Evolutionary conservation across 176 grass and related monocot genomes (phyloP), one percentile per base, ranked within the genome.

Genomic region (Poa pratensis): DNA sequence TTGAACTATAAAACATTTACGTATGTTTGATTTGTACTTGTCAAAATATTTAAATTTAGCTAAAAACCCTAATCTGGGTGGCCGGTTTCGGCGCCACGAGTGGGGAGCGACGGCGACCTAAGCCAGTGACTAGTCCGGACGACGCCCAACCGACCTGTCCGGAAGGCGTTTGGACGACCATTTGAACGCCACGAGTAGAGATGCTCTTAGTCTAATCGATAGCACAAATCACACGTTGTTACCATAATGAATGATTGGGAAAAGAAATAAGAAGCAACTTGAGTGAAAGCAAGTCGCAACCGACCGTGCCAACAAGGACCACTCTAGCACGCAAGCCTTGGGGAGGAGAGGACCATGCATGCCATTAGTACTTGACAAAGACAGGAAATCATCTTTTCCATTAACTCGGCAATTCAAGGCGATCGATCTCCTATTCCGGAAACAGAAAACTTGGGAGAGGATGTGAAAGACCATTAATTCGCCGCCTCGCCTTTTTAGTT

Each of bases 251-350:
- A 39, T 39, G 49, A 24, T 60, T 49, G 26, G 11, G 2, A 15
- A 20, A 54, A 42, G 3, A 42, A 5, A 17, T 28, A 55, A 7
- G 4, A 1, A 27, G 22, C 20, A 26, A 0, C 40, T 54, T 72
- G n/a, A 58, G 34, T 55, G 58, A 71, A 73, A 80, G 87, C 32
- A 75, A 76, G 50, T 22, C 60, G 59, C 82, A 80, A 89, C 87
- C 18, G 58, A 59, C 76, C 27, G 48, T 23, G 62, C 43, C 2
- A 46, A 46, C 43, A 17, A 88, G 53, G 83, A 81, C 82, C 77
- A 43, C 46, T 58, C 37, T 30, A 60, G 24, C 55, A 73, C 28
- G 20, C 50, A 59, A 59, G 61, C 17, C 27, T 42, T 9, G 2
- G 86, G 87, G 82, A 42, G 43, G 43, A 10, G 10, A 46, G 46